Percentiles rank a stretch among this genome's conserved stretches.
These are phyloP conservation scores for Neonectria sp. DNA, from an alignment of 2,329 filamentous ascomycete genomes.

Conservation along the genomic window DNA sequence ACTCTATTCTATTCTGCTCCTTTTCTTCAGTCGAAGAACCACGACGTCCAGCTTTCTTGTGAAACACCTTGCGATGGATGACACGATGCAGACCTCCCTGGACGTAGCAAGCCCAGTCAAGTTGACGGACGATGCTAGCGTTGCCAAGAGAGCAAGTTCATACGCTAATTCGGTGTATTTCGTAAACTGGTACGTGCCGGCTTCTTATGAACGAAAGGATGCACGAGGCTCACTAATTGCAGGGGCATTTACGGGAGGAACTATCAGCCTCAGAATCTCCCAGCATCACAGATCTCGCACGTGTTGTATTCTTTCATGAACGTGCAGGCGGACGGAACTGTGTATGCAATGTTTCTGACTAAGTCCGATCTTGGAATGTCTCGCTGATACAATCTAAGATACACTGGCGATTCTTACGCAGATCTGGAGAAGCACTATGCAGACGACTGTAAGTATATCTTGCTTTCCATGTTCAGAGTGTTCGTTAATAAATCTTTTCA, in stretches of 20 bases:
- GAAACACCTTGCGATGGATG: not conserved
- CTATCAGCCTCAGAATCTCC: slow-evolving; percentile 80
- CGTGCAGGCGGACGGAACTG: slow-evolving; percentile 78
- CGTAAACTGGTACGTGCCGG: slow-evolving; percentile 28
- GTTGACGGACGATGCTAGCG: not conserved
- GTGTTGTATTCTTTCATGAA: slow-evolving; percentile 87
- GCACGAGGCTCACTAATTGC: not conserved
- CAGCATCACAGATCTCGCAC: slow-evolving; percentile 78
- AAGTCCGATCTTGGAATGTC: not conserved
- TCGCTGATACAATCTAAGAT: slow-evolving; percentile 17
- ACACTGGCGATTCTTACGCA: slow-evolving; percentile 32
- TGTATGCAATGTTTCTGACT: slow-evolving; percentile 61
- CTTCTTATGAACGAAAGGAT: rapidly evolving
- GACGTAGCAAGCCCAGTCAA: not conserved
- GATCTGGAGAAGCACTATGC: slow-evolving; percentile 38
- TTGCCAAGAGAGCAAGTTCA: not conserved
- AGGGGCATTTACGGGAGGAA: slow-evolving; percentile 82
- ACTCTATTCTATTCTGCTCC: not conserved
- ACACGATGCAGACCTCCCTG: not conserved
- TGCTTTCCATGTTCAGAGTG: not conserved
- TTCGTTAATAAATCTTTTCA: not conserved
- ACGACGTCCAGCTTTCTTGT: not conserved
- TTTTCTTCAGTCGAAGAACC: not conserved
- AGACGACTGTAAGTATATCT: slow-evolving; percentile 29
- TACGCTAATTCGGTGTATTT: slow-evolving; percentile 34